phyloP scores from a whole-genome alignment of 257 asterid genomes.

The Voacanga thouarsii region DNA sequence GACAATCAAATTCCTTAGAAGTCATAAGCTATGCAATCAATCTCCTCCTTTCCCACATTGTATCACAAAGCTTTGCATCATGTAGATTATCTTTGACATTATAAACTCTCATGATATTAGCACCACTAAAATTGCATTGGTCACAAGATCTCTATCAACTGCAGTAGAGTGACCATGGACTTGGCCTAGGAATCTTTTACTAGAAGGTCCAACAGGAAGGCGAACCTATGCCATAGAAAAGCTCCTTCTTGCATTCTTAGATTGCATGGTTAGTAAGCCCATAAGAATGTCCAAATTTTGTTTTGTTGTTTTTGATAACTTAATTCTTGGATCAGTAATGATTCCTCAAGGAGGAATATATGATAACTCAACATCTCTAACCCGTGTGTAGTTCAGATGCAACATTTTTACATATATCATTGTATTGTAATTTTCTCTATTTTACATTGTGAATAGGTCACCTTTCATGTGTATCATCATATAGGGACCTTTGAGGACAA shows the following conservation, averaged over 20 bases:
- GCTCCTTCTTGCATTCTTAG: conserved; percentile 61
- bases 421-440: conserved; percentile 48
- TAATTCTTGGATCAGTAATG: conserved; percentile 79
- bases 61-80: conserved; percentile 81
- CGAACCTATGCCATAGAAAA: conserved; percentile 67
- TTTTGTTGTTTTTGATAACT: conserved; percentile 77
- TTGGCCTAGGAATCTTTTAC: conserved; percentile 90
- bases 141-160: conserved; percentile 56
- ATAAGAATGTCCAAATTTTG: conserved; percentile 66
- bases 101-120: conserved; percentile 81
- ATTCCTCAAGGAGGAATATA: conserved; percentile 97
- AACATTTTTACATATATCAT: conserved; percentile 58
- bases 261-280: conserved; percentile 45
- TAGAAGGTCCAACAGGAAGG: conserved; percentile 68
- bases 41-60: conserved; percentile 52
- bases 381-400: conserved; percentile 49
- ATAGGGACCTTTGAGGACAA: conserved; percentile 63
- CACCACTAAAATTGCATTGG: conserved; percentile 69
- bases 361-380: conserved; percentile 64
- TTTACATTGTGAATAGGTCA: conserved; percentile 83
- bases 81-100: conserved; percentile 64
- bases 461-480: conserved; percentile 94
- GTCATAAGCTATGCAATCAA: background rate
- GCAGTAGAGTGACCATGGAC: conserved; percentile 50
- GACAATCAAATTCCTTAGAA: no score